Base-by-base conservation (phyloP, 345 rosid species). In the Lenwebbia sp. region DNA sequence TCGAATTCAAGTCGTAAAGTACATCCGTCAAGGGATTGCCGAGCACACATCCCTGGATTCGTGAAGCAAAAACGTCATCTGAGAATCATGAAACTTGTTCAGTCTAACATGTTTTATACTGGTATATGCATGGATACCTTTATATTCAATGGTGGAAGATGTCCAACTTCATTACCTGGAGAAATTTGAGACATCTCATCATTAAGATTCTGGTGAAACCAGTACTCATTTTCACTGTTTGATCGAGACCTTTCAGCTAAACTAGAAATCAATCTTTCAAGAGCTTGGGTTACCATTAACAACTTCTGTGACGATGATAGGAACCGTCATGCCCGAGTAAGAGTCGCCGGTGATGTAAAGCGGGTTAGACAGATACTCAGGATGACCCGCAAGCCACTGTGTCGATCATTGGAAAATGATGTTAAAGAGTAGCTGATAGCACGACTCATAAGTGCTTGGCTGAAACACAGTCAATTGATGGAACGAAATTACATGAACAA, bases 31-130 rank as follows among this genome's bases (percentile, higher is more conserved):
- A 2, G 4, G 95, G 93, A 84, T 89, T 92, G 17, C 95, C 94
- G 10, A 94, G 84, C 10, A 91, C 5, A 88, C 91, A 92, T 22
- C 95, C 94, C 94, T 93, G 86, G 78, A 70, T 70, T 33, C 1
- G 7, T 33, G 44, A 70, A 70, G 7, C 44, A 37, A 70, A 65
- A 33, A 70, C 11, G 47, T 33, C 44, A 70, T 70, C 22, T 33
- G 47, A 33, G 7, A 70, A 9, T 70, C 78, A 65, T 70, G 25
- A 21, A 65, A 70, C 41, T 17, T 33, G 33, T 52, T 19, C 6
- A 33, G 78, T 19, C 33, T 33, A 70, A 37, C 78, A 33, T 17
- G 76, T 65, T 65, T 65, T 65, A 17, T 8, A 9, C 25, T 33
- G 41, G 44, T 33, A 33, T 19, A 33, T 33, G 78, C 44, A 21